Percentiles rank a stretch among this genome's conserved stretches.
Evolutionary conservation across 1,139 yeast species (phyloP).

Genomic region (Yamadazyma songkhlaensis): DNA sequence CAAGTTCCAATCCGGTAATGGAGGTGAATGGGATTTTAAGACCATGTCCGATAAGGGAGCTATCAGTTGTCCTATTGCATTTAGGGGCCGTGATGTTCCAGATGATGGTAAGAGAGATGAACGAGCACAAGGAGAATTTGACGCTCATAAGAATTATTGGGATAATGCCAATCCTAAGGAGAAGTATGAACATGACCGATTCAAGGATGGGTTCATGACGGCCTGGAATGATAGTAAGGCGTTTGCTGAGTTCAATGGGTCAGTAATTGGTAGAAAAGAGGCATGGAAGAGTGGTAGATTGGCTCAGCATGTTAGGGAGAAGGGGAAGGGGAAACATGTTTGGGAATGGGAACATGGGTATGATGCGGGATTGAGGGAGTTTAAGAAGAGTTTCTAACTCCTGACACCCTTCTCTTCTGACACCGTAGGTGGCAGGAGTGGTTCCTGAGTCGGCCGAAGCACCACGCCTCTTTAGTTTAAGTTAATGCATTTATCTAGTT

Average conservation of each 20-base stretch:
- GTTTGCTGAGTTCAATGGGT: constrained; percentile 68
- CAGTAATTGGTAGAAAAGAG: constrained; percentile 67
- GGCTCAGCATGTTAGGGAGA: constrained; percentile 52
- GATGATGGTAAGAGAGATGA: constrained; percentile 43
- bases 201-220: constrained; percentile 66
- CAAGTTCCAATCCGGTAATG: constrained; percentile 83
- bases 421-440: no score
- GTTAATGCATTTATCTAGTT: no score
- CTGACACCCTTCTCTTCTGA: no score
- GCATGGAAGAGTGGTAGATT: constrained; percentile 60
- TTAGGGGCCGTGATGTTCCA: constrained; percentile 29
- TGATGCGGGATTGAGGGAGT: constrained; percentile 52
- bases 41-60: constrained; percentile 74
- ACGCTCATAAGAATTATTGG: constrained; percentile 69
- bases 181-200: constrained; percentile 78
- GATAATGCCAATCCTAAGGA: constrained; percentile 51
- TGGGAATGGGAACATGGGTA: constrained; percentile 95
- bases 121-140: constrained; percentile 33
- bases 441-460: no score
- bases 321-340: constrained; percentile 53
- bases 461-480: no score
- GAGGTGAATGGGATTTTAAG: constrained; percentile 94
- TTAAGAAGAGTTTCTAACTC: constrained; percentile 13
- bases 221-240: constrained; percentile 72
- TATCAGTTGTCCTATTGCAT: constrained; percentile 27